phyloP scores from a whole-genome alignment of 2,329 filamentous ascomycete species.

The Claviceps sp. region DNA sequence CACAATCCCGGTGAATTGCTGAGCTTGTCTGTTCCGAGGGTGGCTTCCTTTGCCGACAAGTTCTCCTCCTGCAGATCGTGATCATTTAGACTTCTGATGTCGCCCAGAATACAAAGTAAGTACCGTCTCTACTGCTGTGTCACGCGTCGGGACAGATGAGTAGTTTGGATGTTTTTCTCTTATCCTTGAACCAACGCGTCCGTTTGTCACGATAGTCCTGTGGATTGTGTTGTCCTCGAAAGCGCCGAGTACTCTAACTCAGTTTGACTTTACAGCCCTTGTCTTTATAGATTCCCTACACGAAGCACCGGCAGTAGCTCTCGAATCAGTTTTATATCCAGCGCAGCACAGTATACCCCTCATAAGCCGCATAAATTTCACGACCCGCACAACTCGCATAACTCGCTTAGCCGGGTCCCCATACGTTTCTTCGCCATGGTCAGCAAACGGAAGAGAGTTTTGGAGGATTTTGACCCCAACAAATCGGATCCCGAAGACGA shows the following conservation, averaged over 20 bases:
- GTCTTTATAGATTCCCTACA: not conserved
- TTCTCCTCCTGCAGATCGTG: constrained; percentile 2
- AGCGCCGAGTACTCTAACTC: not conserved
- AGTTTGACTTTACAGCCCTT: not conserved
- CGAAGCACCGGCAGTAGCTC: not conserved
- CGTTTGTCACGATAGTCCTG: not conserved
- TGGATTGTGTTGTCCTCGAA: not conserved
- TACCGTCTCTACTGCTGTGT: not conserved
- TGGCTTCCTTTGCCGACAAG: not conserved
- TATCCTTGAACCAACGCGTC: not conserved
- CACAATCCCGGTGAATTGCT: not conserved
- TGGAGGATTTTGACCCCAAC: constrained; percentile 51
- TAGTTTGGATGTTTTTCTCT: not conserved
- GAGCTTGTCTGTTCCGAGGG: not conserved
- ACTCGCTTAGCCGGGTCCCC: not conserved
- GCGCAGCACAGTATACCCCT: not conserved
- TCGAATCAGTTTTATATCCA: constrained; percentile 6
- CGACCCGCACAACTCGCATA: no score
- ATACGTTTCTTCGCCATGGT: constrained; percentile 13
- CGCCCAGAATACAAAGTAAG: not conserved
- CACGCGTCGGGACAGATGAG: not conserved
- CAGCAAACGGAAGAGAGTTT: constrained; percentile 42
- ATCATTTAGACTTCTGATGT: not conserved
- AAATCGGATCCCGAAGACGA: constrained; percentile 54
- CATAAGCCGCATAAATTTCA: no score